Evolutionary conservation across 2,329 filamentous ascomycete genomes (phyloP).

Genomic region (Ilyonectria mors-panacis): DNA sequence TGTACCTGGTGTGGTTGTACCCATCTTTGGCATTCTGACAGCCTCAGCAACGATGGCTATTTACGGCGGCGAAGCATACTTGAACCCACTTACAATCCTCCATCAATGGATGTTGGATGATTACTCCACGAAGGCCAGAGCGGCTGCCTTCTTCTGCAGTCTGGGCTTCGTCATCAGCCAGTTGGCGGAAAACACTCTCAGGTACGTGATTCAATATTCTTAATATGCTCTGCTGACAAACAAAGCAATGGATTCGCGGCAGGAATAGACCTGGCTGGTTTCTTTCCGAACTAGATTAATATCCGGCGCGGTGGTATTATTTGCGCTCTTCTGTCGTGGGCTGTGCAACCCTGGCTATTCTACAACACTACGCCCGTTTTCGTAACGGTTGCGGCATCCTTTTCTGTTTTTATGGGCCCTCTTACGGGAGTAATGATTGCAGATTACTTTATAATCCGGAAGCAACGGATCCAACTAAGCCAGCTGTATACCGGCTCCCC

Average conservation of each 20-base stretch:
- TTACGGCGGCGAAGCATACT: background rate
- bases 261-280: slow-evolving; percentile 47
- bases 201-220: background rate
- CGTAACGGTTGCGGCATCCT: slow-evolving; percentile 46
- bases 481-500: slow-evolving; percentile 51
- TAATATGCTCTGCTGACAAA: background rate
- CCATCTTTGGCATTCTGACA: slow-evolving; percentile 3
- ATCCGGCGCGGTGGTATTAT: slow-evolving; percentile 49
- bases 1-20: background rate
- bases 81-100: slow-evolving; percentile 3
- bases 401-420: slow-evolving; percentile 49
- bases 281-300: slow-evolving; percentile 48
- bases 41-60: slow-evolving; percentile 2
- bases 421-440: slow-evolving; percentile 50
- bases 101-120: background rate
- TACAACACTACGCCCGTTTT: slow-evolving; percentile 49
- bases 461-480: slow-evolving; percentile 54
- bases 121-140: background rate
- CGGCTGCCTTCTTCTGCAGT: slow-evolving; percentile 6
- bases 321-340: slow-evolving; percentile 42
- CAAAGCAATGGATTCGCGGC: background rate
- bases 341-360: slow-evolving; percentile 51
- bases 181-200: background rate
- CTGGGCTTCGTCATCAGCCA: background rate
- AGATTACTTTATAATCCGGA: slow-evolving; percentile 52